Base-by-base conservation (phyloP, 805 yeast species). In the Lipomyces oligophaga region DNA sequence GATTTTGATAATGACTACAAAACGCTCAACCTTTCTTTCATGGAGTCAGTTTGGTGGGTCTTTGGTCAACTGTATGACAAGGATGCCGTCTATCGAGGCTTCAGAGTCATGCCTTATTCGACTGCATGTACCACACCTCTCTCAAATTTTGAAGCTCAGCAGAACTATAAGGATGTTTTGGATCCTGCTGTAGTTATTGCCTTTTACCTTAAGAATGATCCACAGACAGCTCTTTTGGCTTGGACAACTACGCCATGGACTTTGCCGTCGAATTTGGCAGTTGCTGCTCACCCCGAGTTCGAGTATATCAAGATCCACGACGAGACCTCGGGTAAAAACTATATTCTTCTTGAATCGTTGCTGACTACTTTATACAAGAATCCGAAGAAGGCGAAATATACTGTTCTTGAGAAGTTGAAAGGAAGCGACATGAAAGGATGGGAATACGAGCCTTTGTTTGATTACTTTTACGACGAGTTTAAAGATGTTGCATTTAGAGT, bases 171-270 rank as follows among this genome's bases (percentile, higher is more conserved):
- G 73, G 97, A 93, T 51, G 97, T 93, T 41, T 77, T 80, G 54
- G 99, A 93, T 67, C 99, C 99, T 7, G 96, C 96, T 8, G 89
- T 94, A 41, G 88, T 96, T 50, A 70, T 93, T 59, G 95, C 87
- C 22, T 94, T 93, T 76, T 85, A 85, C 54, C 72, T 85, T 46
- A 71, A 76, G 26, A 85, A 79, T 53, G 94, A 89, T 62, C 88
- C 86, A 55, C 79, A 83, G 61, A 85, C 95, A 43, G 73, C 77
- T 57, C 73, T 93, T 57, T 89, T 93, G 32, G 97, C 97, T 7
- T 93, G 99, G 99, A 93, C 99, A 36, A 93, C 99, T 51, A 93
- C 99, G 21, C 99, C 99, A 43, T 93, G 99, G 99, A 94, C 99
- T 41, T 75, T 93, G 64, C 98, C 98, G 34, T 85, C 96, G 24